Conservation (phyloP, 2,329 filamentous ascomycete species). For the Neonectria faginata region DNA sequence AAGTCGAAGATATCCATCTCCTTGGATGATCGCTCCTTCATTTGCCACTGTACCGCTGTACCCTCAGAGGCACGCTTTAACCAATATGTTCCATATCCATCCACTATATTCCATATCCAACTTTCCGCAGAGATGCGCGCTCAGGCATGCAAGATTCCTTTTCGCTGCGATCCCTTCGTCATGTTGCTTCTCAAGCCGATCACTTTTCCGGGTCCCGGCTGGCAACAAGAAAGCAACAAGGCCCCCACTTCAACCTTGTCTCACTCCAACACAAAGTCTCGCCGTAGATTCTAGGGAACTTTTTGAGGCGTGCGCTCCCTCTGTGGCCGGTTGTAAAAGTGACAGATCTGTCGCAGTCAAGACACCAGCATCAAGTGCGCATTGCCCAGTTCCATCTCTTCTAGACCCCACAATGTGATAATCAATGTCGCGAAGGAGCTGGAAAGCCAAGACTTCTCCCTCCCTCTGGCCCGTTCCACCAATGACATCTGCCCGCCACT, state of each 20-base stretch:
- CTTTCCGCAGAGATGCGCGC: slow-evolving; percentile 8
- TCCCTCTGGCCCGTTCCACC: slow-evolving; percentile 1
- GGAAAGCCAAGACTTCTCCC: slow-evolving; percentile 2
- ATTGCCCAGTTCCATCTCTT: slow-evolving; percentile 11
- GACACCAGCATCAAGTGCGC: slow-evolving; percentile 10
- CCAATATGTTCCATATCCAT: slow-evolving; percentile 12
- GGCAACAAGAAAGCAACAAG: slow-evolving; percentile 1
- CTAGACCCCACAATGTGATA: slow-evolving; percentile 6
- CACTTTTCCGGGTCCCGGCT: slow-evolving; percentile 6
- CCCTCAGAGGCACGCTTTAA: slow-evolving; percentile 9
- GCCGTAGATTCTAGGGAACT: slow-evolving; percentile 17
- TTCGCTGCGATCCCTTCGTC: slow-evolving; percentile 25
- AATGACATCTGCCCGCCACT: slow-evolving; percentile 18
- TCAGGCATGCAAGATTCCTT: slow-evolving; percentile 32
- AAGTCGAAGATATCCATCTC: slow-evolving; percentile 4
- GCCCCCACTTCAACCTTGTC: slow-evolving; percentile 14
- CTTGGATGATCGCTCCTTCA: slow-evolving; percentile 20
- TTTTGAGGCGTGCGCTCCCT: slow-evolving; percentile 13
- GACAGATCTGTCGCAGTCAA: slow-evolving; percentile 17
- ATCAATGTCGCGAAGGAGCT: slow-evolving; percentile 2
- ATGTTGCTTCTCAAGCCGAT: slow-evolving; percentile 19
- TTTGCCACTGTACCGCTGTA: not conserved
- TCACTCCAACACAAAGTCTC: slow-evolving; percentile 14
- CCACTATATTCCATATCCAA: slow-evolving; percentile 14
- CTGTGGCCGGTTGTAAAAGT: slow-evolving; percentile 20